Percentiles rank a stretch among this genome's conserved stretches.
Conservation (phyloP, 169 alveolate genomes). For the Plasmodium cynomolgi region DNA sequence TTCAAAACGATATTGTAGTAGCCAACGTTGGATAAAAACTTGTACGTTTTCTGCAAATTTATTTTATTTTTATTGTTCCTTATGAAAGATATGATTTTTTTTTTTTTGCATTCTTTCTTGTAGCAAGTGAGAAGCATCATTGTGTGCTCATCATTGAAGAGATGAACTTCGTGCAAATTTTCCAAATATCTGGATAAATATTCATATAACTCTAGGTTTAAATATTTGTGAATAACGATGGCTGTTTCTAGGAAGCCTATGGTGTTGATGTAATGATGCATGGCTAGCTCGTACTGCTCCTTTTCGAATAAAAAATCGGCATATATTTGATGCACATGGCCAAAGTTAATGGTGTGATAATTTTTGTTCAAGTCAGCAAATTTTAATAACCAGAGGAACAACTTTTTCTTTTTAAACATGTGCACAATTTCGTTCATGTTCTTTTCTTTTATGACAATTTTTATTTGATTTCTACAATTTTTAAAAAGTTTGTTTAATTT, state of each 20-base stretch:
- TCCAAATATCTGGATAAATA: constrained; percentile 61
- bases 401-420: constrained; percentile 55
- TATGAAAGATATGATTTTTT: constrained; percentile 53
- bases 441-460: constrained; percentile 49
- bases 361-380: constrained; percentile 40
- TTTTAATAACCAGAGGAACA: constrained; percentile 51
- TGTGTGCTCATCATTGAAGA: constrained; percentile 66
- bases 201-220: constrained; percentile 69
- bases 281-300: constrained; percentile 42
- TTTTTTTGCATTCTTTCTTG: constrained; percentile 56
- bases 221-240: constrained; percentile 62
- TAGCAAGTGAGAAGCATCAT: constrained; percentile 65
- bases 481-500: constrained; percentile 35
- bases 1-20: constrained; percentile 62
- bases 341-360: constrained; percentile 23
- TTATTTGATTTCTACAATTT: constrained; percentile 54
- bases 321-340: constrained; percentile 37
- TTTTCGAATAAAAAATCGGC: constrained; percentile 73
- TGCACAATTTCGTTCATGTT: constrained; percentile 63
- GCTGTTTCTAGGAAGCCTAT: constrained; percentile 52
- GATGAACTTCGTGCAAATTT: constrained; percentile 34
- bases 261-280: constrained; percentile 52
- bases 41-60: constrained; percentile 49
- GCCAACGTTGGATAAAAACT: constrained; percentile 51
- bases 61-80: constrained; percentile 53